Evolutionary conservation across 2,329 filamentous ascomycete species (phyloP), one percentile per base, ranked within the genome.

Genomic region (Fusarium annulatum): DNA sequence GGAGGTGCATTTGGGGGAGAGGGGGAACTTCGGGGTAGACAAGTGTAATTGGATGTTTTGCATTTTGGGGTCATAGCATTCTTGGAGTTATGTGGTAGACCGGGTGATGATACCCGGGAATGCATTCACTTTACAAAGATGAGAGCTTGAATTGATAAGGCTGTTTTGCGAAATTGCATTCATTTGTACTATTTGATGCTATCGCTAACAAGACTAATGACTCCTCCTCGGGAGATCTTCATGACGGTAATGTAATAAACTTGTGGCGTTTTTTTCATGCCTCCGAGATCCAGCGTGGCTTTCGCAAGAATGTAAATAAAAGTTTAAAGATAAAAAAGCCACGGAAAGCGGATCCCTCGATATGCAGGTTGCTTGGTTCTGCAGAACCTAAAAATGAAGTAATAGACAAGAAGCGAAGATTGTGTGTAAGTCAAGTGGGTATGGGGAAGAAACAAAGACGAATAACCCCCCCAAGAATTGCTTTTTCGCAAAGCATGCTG

Each of bases 241-340:
- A 72, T 69, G 33, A 36, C 43, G 52, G 46, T 55, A 46, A 69
- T 65, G 46, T 55, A 46, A 69, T 65, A 63, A 64, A 72, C 60
- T 59, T 65, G 53, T 69, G 56, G 59, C 57, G 48, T 53, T 55
- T 45, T 45, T 42, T 61, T 34, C 34, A 28, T 64, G 46, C 57
- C 66, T 62, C 45, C 43, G 58, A 53, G 52, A 56, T 52, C 71
- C 68, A 65, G 52, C 64, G 60, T 63, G 61, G 71, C 68, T 72
- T 59, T 43, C 38, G 49, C 33, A 73, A 63, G 68, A 74, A 66
- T 72, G 60, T 74, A 63, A 74, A 72, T 39, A 64, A 74, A 74
- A 66, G 48, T 36, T 48, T 48, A 59, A 74, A 69, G 45, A 51
- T 34, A 16, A 9, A 8, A 38, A 39, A 69, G 64, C 72, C 71